Percentiles rank a stretch among this genome's conserved stretches.
Evolutionary conservation across 345 rosid species (phyloP).

Genomic region (Brassica nigra): DNA sequence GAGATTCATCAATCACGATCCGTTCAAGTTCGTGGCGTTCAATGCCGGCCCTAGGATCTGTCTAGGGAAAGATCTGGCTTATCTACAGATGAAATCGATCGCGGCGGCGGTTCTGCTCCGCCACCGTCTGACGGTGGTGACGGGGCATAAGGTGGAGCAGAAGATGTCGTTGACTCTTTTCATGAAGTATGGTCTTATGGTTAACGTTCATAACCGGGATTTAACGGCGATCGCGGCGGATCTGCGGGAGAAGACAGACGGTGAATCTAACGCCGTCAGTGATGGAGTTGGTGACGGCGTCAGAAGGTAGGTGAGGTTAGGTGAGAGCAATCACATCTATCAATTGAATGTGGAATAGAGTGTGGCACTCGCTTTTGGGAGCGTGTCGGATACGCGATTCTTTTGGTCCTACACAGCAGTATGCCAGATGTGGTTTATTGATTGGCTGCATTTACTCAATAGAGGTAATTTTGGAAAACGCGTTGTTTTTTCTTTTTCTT

Average conservation of each 20-base stretch:
- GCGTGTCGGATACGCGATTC: slow-evolving; percentile 29
- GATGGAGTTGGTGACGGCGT: slow-evolving; percentile 46
- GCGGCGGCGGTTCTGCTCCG: slow-evolving; percentile 76
- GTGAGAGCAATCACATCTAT: slow-evolving; percentile 26
- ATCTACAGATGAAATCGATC: slow-evolving; percentile 88
- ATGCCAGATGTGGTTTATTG: slow-evolving; percentile 1
- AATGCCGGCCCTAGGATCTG: slow-evolving; percentile 95
- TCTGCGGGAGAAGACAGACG: slow-evolving; percentile 36
- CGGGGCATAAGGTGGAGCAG: slow-evolving; percentile 90
- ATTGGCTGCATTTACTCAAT: slow-evolving; percentile 26
- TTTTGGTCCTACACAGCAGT: background rate
- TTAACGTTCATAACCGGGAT: slow-evolving; percentile 64
- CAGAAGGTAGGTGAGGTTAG: slow-evolving; percentile 27
- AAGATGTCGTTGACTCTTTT: slow-evolving; percentile 93
- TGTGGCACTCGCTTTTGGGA: slow-evolving; percentile 23
- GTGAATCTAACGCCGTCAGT: slow-evolving; percentile 26
- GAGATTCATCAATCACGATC: slow-evolving; percentile 59
- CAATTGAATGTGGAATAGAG: slow-evolving; percentile 28
- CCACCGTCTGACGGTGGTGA: slow-evolving; percentile 62
- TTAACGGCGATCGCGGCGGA: slow-evolving; percentile 45
- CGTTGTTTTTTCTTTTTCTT: slow-evolving; percentile 1
- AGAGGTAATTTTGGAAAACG: slow-evolving; percentile 42
- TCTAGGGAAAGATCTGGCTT: slow-evolving; percentile 82
- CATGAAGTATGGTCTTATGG: slow-evolving; percentile 84
- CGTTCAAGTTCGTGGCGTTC: slow-evolving; percentile 83